Percentiles rank a stretch among this genome's conserved stretches.
These are phyloP conservation scores for Zygoascus sp. DNA, from an alignment of 1,139 yeast genomes.

Conservation along the genomic window DNA sequence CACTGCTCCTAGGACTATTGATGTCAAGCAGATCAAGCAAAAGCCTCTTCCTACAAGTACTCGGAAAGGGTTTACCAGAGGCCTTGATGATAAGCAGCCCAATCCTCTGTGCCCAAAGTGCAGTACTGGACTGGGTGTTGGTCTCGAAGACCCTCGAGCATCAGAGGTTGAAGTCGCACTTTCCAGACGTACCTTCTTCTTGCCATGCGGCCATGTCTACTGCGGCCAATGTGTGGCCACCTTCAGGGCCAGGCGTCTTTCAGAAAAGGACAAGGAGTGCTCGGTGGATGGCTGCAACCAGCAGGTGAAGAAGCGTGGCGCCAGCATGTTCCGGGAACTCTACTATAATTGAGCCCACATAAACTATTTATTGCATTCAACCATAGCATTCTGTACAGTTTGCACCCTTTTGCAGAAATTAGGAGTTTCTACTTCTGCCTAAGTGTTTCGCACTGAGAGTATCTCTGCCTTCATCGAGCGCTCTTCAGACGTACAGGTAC, in stretches of 20 bases:
- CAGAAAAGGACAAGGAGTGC: slow-evolving; percentile 20
- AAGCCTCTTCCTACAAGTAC: slow-evolving; percentile 20
- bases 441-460: no score
- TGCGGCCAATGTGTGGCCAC: slow-evolving; percentile 80
- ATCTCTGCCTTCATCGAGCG: no score
- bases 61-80: slow-evolving; percentile 25
- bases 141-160: slow-evolving; percentile 47
- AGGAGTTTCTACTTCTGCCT: no score
- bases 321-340: slow-evolving; percentile 5
- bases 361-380: background rate
- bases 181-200: slow-evolving; percentile 62
- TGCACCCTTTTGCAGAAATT: no score
- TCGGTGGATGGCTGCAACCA: slow-evolving; percentile 24
- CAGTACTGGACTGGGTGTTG: slow-evolving; percentile 65
- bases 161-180: slow-evolving; percentile 56
- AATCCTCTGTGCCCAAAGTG: slow-evolving; percentile 58
- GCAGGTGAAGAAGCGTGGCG: slow-evolving; percentile 17
- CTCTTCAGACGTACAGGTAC: no score
- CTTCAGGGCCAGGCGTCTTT: slow-evolving; percentile 32
- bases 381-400: background rate
- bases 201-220: slow-evolving; percentile 78
- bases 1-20: slow-evolving; percentile 11
- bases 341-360: slow-evolving; percentile 1
- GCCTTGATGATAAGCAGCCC: slow-evolving; percentile 10
- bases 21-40: slow-evolving; percentile 18